A percentile compares a stretch with the other conserved stretches of the same genome.
Evolutionary conservation across 129 eudicot species (phyloP).

Genomic region (Centella asiatica): DNA sequence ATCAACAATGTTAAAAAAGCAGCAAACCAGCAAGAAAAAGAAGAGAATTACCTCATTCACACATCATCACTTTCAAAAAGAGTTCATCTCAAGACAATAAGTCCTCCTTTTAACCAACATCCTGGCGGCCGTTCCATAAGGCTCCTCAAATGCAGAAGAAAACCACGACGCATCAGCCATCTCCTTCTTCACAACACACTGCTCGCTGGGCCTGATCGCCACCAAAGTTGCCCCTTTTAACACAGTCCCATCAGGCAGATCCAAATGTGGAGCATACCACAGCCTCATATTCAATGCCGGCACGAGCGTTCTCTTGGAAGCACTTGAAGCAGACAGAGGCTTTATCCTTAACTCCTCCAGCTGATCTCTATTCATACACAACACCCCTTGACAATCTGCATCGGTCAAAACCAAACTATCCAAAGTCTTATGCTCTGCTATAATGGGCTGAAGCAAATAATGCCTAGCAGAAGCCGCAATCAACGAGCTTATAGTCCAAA

Average conservation of each 20-base stretch:
- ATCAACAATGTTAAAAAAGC: no score
- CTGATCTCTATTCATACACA: constrained; percentile 89
- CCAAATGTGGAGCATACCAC: constrained; percentile 70
- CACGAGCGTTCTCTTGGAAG: constrained; percentile 74
- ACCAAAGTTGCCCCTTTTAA: constrained; percentile 91
- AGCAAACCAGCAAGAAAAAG: background rate
- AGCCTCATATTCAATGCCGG: constrained; percentile 88
- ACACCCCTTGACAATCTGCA: constrained; percentile 83
- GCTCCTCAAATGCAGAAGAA: constrained; percentile 78
- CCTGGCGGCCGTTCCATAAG: constrained; percentile 80
- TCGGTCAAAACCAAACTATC: constrained; percentile 64
- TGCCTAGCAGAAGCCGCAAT: constrained; percentile 95
- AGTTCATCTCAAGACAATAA: constrained; percentile 89
- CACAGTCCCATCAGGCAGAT: constrained; percentile 70
- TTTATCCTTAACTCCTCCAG: constrained; percentile 92
- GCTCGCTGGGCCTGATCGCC: constrained; percentile 89
- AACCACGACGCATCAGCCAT: constrained; percentile 71
- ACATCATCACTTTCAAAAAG: constrained; percentile 30
- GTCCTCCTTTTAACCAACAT: constrained; percentile 91
- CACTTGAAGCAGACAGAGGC: constrained; percentile 87
- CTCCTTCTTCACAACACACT: constrained; percentile 44
- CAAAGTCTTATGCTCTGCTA: constrained; percentile 64
- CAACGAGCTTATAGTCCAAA: constrained; percentile 90
- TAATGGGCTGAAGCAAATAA: constrained; percentile 69
- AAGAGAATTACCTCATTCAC: constrained; percentile 18